Percentiles rank a stretch among this genome's conserved stretches.
Conservation (phyloP, 1,284 basidiomycete species). For the Pterula multifida region DNA sequence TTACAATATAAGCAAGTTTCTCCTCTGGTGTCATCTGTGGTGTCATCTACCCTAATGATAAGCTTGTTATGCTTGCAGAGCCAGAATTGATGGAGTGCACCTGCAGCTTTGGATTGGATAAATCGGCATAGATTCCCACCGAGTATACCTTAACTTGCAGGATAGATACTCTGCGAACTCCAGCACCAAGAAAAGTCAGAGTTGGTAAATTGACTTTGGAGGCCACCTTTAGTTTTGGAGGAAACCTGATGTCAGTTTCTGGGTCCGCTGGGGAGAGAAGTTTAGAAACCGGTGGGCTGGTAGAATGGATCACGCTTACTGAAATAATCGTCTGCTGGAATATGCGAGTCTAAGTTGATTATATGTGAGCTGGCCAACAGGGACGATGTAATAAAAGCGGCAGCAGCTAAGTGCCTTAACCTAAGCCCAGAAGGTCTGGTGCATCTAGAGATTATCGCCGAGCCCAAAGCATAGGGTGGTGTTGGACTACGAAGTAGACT, state of each 20-base stretch:
- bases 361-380: not conserved
- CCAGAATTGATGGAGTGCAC: constrained; percentile 21
- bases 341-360: not conserved
- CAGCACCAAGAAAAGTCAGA: constrained; percentile 66
- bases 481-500: too few relatives aligned
- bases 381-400: not conserved
- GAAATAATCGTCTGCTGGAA: not conserved
- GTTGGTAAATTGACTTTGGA: constrained; percentile 47
- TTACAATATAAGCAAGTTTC: constrained; percentile 56
- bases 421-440: not conserved
- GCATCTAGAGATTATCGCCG: not conserved
- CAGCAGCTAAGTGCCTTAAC: not conserved
- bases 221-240: constrained; percentile 45
- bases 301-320: not conserved
- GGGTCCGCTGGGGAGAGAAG: constrained; percentile 39
- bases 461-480: not conserved
- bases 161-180: constrained; percentile 80
- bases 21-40: constrained; percentile 45
- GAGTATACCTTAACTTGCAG: constrained; percentile 77
- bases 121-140: constrained; percentile 76
- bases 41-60: constrained; percentile 22
- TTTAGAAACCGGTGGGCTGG: not conserved
- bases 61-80: too few relatives aligned
- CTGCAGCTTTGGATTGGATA: constrained; percentile 47
- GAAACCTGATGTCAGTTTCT: constrained; percentile 62